Conservation (phyloP, 2,329 filamentous ascomycete genomes). For the Cladosporium sp. region DNA sequence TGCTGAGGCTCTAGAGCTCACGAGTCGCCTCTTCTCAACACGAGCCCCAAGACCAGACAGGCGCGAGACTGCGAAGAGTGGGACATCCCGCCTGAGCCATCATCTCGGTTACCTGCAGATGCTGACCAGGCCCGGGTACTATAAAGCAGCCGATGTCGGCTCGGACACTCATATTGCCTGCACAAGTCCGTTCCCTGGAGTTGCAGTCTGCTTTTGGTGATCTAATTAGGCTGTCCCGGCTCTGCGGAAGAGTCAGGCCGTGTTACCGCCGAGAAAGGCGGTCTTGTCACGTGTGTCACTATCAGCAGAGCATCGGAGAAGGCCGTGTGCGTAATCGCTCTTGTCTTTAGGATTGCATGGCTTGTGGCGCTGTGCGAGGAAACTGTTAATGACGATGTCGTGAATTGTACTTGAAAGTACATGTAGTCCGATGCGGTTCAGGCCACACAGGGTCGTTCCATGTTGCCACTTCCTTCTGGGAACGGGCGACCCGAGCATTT, state of each 20-base stretch:
- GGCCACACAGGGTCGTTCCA: too few relatives aligned
- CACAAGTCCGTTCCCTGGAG: not conserved
- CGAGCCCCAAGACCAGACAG: not conserved
- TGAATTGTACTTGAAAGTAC: too few relatives aligned
- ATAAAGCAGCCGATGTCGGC: slow-evolving; percentile 7
- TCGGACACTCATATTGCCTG: not conserved
- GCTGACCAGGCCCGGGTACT: slow-evolving; percentile 4
- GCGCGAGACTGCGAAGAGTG: not conserved
- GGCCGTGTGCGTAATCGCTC: not conserved
- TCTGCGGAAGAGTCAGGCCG: not conserved
- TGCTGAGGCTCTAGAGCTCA: slow-evolving; percentile 2
- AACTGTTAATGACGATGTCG: too few relatives aligned
- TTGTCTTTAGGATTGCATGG: too few relatives aligned
- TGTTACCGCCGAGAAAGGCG: slow-evolving; percentile 2
- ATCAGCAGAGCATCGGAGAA: not conserved
- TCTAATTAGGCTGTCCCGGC: slow-evolving; percentile 1
- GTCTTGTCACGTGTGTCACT: not conserved
- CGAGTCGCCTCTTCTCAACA: slow-evolving; percentile 3
- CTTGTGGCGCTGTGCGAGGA: too few relatives aligned
- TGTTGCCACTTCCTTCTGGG: too few relatives aligned
- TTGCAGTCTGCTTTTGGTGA: not conserved
- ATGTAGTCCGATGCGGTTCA: too few relatives aligned
- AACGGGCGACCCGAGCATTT: too few relatives aligned
- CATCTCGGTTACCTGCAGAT: slow-evolving; percentile 10
- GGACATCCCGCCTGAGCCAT: not conserved